These are phyloP conservation scores for Yamagishiella unicocca DNA, from an alignment of 139 green algal species.

Conservation along the genomic window DNA sequence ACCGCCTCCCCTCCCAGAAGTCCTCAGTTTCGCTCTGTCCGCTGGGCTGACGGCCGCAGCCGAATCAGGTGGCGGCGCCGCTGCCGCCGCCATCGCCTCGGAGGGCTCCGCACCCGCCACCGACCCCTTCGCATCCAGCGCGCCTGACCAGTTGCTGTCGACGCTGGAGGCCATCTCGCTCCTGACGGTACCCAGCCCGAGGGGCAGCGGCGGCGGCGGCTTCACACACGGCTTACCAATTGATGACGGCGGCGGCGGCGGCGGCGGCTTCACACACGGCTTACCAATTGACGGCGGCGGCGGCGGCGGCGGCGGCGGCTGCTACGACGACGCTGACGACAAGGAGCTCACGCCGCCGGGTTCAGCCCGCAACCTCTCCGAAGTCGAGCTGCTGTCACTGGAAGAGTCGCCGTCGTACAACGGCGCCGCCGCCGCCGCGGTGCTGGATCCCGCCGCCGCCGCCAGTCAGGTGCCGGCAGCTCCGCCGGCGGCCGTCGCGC, in stretches of 20 bases:
- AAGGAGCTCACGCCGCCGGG: conserved; percentile 30
- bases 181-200: no score
- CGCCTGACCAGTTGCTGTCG: no score
- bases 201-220: neutral
- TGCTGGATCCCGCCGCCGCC: neutral
- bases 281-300: neutral
- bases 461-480: no score
- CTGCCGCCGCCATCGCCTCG: conserved; percentile 1
- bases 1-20: no score
- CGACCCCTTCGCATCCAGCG: no score
- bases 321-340: neutral
- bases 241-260: neutral
- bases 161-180: no score
- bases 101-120: no score
- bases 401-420: neutral
- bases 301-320: neutral
- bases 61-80: no score
- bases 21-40: no score
- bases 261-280: neutral
- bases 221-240: neutral
- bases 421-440: neutral
- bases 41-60: no score
- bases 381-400: neutral
- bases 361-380: neutral
- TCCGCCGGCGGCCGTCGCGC: no score